phyloP scores from a whole-genome alignment of 371 early-diverging fungal genomes.

The Mucor racemosus region DNA sequence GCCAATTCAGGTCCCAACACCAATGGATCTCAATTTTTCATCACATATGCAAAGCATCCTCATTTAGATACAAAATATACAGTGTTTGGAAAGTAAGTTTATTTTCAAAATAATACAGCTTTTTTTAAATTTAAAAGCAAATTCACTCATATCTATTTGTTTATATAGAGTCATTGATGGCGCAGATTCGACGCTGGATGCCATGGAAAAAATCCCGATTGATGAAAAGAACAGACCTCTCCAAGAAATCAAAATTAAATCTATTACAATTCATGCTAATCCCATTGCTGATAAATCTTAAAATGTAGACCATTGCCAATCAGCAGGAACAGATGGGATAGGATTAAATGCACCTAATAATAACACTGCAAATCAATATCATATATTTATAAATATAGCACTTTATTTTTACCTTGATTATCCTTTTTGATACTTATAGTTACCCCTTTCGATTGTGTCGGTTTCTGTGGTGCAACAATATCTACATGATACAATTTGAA shows the following conservation, averaged over 20 bases:
- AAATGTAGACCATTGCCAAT: constrained; percentile 45
- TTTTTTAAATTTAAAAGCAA: neutral
- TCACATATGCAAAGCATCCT: constrained; percentile 82
- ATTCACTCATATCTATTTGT: neutral
- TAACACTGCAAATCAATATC: neutral
- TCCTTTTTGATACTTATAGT: constrained; percentile 28
- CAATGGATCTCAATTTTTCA: constrained; percentile 94
- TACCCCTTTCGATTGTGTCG: constrained; percentile 25
- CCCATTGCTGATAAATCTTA: constrained; percentile 82
- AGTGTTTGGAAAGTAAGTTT: constrained; percentile 88
- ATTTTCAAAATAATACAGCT: neutral
- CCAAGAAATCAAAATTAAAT: constrained; percentile 78
- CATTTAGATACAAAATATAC: constrained; percentile 93
- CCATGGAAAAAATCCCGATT: constrained; percentile 86
- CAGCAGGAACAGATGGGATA: constrained; percentile 36
- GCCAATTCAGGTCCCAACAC: constrained; percentile 94
- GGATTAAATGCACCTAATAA: constrained; percentile 25
- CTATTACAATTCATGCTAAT: constrained; percentile 94
- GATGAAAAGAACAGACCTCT: constrained; percentile 85
- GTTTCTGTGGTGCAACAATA: constrained; percentile 39
- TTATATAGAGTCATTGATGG: constrained; percentile 88
- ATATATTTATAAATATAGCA: neutral
- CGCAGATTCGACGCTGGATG: constrained; percentile 81
- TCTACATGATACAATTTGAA: constrained; percentile 23
- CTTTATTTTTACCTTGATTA: constrained; percentile 23